Evolutionary conservation across 192 early-diverging fungal species (phyloP).

Genomic region (Coemansia sp.): DNA sequence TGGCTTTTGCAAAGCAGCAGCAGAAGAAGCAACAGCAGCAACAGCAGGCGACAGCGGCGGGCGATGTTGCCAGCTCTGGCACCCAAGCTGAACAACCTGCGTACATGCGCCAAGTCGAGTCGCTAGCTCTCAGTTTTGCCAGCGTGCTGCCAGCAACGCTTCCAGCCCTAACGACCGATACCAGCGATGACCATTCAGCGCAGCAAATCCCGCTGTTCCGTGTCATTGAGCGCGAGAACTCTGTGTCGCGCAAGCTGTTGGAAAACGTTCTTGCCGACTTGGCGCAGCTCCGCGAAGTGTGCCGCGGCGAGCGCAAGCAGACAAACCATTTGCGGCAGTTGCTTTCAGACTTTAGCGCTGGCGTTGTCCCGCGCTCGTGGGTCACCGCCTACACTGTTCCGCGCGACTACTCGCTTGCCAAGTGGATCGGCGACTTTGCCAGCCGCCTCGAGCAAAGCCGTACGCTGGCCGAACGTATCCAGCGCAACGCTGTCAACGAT

Average conservation of each 20-base stretch:
- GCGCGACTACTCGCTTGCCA: conserved; percentile 56
- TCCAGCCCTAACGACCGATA: conserved; percentile 8
- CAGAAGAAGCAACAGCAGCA: background rate
- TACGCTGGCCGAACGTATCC: conserved; percentile 47
- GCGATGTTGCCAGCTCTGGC: conserved; percentile 1
- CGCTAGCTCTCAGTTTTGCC: conserved; percentile 61
- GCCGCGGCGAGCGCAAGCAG: conserved; percentile 76
- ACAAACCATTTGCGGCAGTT: conserved; percentile 83
- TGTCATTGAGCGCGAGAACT: conserved; percentile 80
- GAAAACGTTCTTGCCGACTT: conserved; percentile 67
- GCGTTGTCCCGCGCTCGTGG: conserved; percentile 71
- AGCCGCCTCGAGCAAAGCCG: conserved; percentile 65
- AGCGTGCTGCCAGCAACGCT: conserved; percentile 52
- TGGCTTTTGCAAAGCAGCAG: background rate
- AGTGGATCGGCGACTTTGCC: conserved; percentile 76
- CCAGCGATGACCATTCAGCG: background rate
- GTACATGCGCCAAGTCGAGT: conserved; percentile 71
- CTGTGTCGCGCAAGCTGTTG: conserved; percentile 62
- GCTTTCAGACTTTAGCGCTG: conserved; percentile 66
- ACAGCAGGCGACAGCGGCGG: background rate
- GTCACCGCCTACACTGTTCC: conserved; percentile 44
- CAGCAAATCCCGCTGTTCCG: conserved; percentile 68
- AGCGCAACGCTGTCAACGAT: background rate
- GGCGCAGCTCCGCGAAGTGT: conserved; percentile 61
- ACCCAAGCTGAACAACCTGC: conserved; percentile 59